Evolutionary conservation across 2,329 filamentous ascomycete species (phyloP), one percentile per base, ranked within the genome.

Genomic region (Talaromyces sp.): DNA sequence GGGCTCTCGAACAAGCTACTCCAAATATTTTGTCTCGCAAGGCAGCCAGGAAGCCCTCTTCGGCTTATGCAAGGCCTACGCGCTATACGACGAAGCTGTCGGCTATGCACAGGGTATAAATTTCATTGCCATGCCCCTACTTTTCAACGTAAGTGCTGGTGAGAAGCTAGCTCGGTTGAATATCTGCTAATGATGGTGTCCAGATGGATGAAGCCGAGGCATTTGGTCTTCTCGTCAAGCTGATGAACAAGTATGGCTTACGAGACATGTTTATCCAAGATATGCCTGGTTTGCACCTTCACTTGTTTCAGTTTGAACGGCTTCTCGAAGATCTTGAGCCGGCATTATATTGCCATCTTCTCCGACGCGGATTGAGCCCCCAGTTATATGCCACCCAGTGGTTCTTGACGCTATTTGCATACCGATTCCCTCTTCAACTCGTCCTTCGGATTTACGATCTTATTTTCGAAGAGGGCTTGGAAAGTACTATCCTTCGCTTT

Each of bases 21-120:
- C 94, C 62, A 98, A 97, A 76, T 96, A 96, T 77, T 90, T 96
- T 64, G 89, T 93, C 65, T 90, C 92, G 36, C 90, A 93, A 64
- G 93, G 92, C 36, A 86, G 96, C 51, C 95, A 98, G 75, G 95
- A 98, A 69, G 91, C 91, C 8, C 83, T 99, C 9, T 98, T 96
- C 76, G 93, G 93, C 42, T 87, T 99, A 40, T 99, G 95, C 81
- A 99, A 98, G 76, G 93, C 95, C 1, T 99, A 99, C 77, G 95
- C 95, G 14, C 82, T 99, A 33, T 98, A 93, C 68, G 95, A 99
- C 70, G 92, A 96, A 70, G 89, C 84, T 7, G 95, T 99, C 40
- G 94, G 95, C 34, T 99, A 99, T 75, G 94, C 96, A 0, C 95
- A 99, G 76, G 95, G 95, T 72, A 97, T 99, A 90, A 99, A 98